Conservation (phyloP, 257 asterid species). For the Echites panduratus region DNA sequence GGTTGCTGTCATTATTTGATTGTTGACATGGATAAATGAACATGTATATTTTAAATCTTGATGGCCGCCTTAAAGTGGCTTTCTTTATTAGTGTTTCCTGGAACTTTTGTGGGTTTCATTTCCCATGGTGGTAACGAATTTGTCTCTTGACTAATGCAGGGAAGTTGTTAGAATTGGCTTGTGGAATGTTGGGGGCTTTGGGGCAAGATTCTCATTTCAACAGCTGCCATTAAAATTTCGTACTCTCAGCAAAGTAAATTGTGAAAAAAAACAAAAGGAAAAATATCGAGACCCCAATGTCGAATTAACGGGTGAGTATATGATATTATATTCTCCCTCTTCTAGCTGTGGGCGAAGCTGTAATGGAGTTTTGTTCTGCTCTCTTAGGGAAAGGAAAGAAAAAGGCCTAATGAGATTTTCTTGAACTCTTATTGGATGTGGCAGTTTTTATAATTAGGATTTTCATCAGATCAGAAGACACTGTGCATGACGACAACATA, state of each 20-base stretch:
- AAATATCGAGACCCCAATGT: slow-evolving; percentile 13
- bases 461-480: slow-evolving; percentile 20
- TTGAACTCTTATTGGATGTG: slow-evolving; percentile 13
- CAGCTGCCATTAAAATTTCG: slow-evolving; percentile 51
- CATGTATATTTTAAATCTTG: neutral
- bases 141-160: slow-evolving; percentile 39
- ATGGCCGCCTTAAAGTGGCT: neutral
- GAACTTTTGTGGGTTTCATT: too few species aligned
- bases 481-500: slow-evolving; percentile 27
- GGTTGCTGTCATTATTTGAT: neutral
- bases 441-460: slow-evolving; percentile 25
- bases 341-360: neutral
- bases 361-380: neutral
- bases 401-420: slow-evolving; percentile 2
- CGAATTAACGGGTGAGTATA: slow-evolving; percentile 29
- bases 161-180: slow-evolving; percentile 77
- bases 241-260: slow-evolving; percentile 15
- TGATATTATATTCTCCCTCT: neutral
- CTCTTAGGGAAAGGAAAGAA: neutral
- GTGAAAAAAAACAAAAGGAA: slow-evolving; percentile 13
- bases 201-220: slow-evolving; percentile 56
- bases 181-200: slow-evolving; percentile 63
- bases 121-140: neutral
- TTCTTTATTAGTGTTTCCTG: too few species aligned
- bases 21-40: neutral